These are phyloP conservation scores for Adansonia digitata DNA, from an alignment of 345 rosid species.

Conservation along the genomic window DNA sequence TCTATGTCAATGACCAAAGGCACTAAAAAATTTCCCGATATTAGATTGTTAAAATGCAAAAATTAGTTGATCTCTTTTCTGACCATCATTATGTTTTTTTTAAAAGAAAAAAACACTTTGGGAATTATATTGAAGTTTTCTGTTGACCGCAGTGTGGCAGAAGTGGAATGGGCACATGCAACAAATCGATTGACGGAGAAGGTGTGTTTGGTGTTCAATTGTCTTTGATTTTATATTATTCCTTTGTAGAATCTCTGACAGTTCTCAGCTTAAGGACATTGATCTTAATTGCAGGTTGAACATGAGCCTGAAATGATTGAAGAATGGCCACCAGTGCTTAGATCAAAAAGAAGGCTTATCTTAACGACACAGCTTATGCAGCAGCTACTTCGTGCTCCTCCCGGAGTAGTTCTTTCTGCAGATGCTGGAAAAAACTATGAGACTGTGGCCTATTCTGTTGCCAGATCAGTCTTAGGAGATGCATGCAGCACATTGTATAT, in stretches of 20 bases:
- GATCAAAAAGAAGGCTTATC: slow-evolving; percentile 74
- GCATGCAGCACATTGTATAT: slow-evolving; percentile 48
- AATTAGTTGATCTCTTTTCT: not conserved
- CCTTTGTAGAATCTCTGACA: not conserved
- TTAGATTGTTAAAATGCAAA: not conserved
- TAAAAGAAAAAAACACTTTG: too few relatives aligned
- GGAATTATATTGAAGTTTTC: slow-evolving; percentile 8
- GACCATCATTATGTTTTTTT: not conserved
- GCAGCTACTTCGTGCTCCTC: slow-evolving; percentile 52
- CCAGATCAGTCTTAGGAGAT: slow-evolving; percentile 65
- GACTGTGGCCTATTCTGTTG: slow-evolving; percentile 40
- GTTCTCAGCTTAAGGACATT: slow-evolving; percentile 16
- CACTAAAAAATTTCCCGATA: not conserved
- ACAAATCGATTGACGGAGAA: slow-evolving; percentile 64
- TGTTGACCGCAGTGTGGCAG: slow-evolving; percentile 55
- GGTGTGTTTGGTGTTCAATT: slow-evolving; percentile 35
- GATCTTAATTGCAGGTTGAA: slow-evolving; percentile 49
- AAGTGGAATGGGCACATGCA: slow-evolving; percentile 62
- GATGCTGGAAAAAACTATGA: slow-evolving; percentile 49
- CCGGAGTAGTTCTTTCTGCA: slow-evolving; percentile 42
- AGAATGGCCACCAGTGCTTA: slow-evolving; percentile 38
- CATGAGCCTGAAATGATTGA: slow-evolving; percentile 45
- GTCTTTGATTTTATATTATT: not conserved
- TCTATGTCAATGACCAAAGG: not conserved
- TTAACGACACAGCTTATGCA: slow-evolving; percentile 81